These are phyloP conservation scores for Emericellopsis cladophorae DNA, from an alignment of 2,329 filamentous ascomycete genomes.

Conservation along the genomic window DNA sequence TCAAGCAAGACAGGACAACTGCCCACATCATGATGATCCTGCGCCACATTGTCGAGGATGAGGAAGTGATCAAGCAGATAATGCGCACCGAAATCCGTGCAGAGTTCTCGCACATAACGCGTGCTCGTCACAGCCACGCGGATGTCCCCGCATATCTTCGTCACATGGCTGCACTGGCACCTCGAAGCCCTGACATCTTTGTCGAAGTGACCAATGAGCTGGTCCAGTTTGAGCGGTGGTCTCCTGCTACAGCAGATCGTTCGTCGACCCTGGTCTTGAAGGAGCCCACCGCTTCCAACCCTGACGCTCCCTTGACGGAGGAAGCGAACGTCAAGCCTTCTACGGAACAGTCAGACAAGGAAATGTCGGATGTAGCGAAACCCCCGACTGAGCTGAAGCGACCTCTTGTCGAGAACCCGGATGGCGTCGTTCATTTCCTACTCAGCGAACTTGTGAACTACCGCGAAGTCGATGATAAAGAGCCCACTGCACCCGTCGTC, in stretches of 20 bases:
- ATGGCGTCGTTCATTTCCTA: constrained; percentile 90
- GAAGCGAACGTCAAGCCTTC: constrained; percentile 41
- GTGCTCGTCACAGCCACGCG: constrained; percentile 36
- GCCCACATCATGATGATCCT: constrained; percentile 71
- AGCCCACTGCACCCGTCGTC: constrained; percentile 28
- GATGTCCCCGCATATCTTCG: constrained; percentile 67
- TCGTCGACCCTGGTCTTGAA: constrained; percentile 5
- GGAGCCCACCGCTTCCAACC: constrained; percentile 3
- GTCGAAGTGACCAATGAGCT: constrained; percentile 79
- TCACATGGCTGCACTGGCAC: constrained; percentile 63
- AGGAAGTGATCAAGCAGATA: constrained; percentile 77
- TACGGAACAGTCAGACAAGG: constrained; percentile 45
- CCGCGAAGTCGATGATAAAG: constrained; percentile 82
- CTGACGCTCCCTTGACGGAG: not conserved
- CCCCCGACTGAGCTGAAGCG: constrained; percentile 55
- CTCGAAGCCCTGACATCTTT: constrained; percentile 76
- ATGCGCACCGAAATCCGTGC: constrained; percentile 81
- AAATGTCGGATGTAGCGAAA: constrained; percentile 54
- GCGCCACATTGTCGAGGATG: constrained; percentile 88
- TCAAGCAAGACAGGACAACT: constrained; percentile 42
- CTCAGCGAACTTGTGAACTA: constrained; percentile 87
- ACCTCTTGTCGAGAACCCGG: constrained; percentile 80
- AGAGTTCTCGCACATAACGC: constrained; percentile 50
- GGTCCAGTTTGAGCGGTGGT: constrained; percentile 35
- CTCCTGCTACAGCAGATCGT: constrained; percentile 1